Evolutionary conservation across 1,284 basidiomycete genomes (phyloP).

Genomic region (Entoloma clypeatum): DNA sequence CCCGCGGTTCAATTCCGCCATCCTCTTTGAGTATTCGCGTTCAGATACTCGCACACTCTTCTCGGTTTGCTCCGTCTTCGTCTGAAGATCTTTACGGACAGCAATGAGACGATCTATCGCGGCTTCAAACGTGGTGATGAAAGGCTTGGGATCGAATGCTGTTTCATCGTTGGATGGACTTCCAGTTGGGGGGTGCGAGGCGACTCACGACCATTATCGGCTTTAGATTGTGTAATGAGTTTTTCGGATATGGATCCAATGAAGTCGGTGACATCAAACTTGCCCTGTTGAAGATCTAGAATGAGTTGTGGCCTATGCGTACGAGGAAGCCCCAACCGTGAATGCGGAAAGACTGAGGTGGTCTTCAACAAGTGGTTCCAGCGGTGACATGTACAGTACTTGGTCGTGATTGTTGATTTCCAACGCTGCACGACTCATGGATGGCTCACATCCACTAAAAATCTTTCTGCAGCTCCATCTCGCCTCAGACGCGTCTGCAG

Average conservation of each 20-base stretch:
- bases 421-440: slow-evolving; percentile 25
- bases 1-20: slow-evolving; percentile 86
- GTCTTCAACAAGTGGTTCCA: slow-evolving; percentile 57
- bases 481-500: slow-evolving; percentile 58
- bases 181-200: slow-evolving; percentile 1
- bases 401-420: slow-evolving; percentile 17
- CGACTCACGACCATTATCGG: slow-evolving; percentile 75
- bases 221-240: slow-evolving; percentile 80
- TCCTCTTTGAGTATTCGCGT: slow-evolving; percentile 90
- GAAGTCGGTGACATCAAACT: slow-evolving; percentile 92
- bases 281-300: slow-evolving; percentile 49
- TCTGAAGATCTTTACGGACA: slow-evolving; percentile 84
- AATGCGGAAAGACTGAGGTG: slow-evolving; percentile 67
- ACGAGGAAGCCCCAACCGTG: slow-evolving; percentile 46
- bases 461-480: slow-evolving; percentile 67
- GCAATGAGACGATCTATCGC: slow-evolving; percentile 85
- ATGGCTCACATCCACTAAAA: slow-evolving; percentile 51
- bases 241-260: slow-evolving; percentile 82
- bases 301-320: not conserved
- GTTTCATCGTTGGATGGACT: slow-evolving; percentile 10
- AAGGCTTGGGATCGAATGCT: slow-evolving; percentile 95
- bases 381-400: slow-evolving; percentile 22
- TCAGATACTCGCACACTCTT: slow-evolving; percentile 89
- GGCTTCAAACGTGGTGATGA: slow-evolving; percentile 88
- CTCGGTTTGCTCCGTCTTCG: slow-evolving; percentile 88